Percentiles rank a stretch among this genome's conserved stretches.
Evolutionary conservation across 2,329 filamentous ascomycete species (phyloP).

Genomic region (Pezicula neosporulosa): DNA sequence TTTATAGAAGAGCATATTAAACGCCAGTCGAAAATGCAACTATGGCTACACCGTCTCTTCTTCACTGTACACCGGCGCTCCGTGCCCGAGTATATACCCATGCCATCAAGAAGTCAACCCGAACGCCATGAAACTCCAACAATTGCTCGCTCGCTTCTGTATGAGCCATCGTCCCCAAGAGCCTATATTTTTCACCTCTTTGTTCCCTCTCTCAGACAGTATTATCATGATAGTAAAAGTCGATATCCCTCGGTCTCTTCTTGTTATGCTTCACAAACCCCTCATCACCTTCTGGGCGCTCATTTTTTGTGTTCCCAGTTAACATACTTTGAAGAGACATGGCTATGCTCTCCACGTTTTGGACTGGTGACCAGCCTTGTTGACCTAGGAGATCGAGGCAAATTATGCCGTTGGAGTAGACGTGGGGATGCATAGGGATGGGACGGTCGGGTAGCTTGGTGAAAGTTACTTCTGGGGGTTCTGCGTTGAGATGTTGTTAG

Average conservation of each 20-base stretch:
- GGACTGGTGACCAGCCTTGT: constrained; percentile 92
- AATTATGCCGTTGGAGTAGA: constrained; percentile 98
- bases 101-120: too few relatives aligned
- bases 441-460: constrained; percentile 58
- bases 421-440: constrained; percentile 94
- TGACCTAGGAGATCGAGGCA: constrained; percentile 88
- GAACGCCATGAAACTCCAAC: too few relatives aligned
- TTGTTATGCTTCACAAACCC: constrained; percentile 83
- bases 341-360: constrained; percentile 94
- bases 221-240: constrained; percentile 92
- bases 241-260: constrained; percentile 79
- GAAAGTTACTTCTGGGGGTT: constrained; percentile 94
- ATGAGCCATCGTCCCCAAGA: neutral
- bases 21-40: too few relatives aligned
- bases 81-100: too few relatives aligned
- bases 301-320: constrained; percentile 88
- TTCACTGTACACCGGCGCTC: too few relatives aligned
- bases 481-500: constrained; percentile 39
- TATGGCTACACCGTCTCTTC: too few relatives aligned
- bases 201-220: constrained; percentile 47
- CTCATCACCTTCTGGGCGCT: constrained; percentile 84
- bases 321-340: constrained; percentile 99
- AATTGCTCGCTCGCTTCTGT: too few relatives aligned
- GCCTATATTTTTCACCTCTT: neutral
- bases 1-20: too few relatives aligned